Evolutionary conservation across 495 filamentous ascomycete species (phyloP), one percentile per base, ranked within the genome.

Genomic region (Thermothielavioides terrestris): DNA sequence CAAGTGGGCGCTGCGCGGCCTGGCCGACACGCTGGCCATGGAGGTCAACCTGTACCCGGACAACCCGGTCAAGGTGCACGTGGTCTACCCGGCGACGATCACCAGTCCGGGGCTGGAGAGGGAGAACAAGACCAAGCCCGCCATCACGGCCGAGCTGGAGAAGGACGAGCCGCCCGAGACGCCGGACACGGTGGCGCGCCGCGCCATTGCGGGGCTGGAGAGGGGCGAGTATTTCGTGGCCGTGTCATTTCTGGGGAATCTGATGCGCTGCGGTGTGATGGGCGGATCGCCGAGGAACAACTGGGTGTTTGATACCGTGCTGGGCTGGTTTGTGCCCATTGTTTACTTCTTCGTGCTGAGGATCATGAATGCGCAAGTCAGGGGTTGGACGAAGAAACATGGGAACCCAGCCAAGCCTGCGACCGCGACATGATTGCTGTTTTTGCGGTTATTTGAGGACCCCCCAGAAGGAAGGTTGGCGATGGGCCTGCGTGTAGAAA

Each of bases 31-130:
- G 9, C 73, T 98, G 39, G 78, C 75, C 11, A 86, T 89, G 64
- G 92, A 98, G 66, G 71, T 95, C 40, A 72, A 86, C 48, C 71
- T 95, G 44, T 96, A 98, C 69, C 73, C 76, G 11, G 69, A 80
- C 46, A 71, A 80, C 44, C 65, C 65, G 4, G 83, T 97, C 41
- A 78, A 83, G 49, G 78, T 95, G 22, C 89, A 94, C 59, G 80
- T 84, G 14, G 80, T 95, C 18, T 90, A 84, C 64, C 92, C 92
- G 0, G 91, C 80, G 50, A 86, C 85, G 0, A 97, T 98, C 53
- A 73, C 75, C 20, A 78, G 76, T 22, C 81, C 89, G 0, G 89
- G 89, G 0, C 76, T 81, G 46, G 88, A 85, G 52, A 71, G 78
- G 25, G 92, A 98, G 68, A 84, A 95, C 59, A 56, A 66, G 63